These are phyloP conservation scores for Esteya vermicola DNA, from an alignment of 2,329 filamentous ascomycete species.

Conservation along the genomic window DNA sequence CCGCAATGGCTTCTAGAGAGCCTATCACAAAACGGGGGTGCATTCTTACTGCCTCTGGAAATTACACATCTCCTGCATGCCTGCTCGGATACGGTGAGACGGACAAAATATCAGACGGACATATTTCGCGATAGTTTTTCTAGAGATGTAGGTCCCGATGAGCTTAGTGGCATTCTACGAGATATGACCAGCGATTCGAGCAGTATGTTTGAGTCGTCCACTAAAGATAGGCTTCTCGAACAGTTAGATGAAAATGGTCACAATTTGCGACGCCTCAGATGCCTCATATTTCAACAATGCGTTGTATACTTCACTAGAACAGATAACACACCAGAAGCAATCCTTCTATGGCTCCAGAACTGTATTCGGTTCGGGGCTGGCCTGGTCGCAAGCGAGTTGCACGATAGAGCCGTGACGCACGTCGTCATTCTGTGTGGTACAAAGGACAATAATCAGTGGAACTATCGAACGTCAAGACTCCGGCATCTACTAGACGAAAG, in stretches of 20 bases:
- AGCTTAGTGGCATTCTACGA: conserved; percentile 26
- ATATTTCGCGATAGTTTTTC: conserved; percentile 72
- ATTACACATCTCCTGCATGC: conserved; percentile 59
- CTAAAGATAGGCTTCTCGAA: conserved; percentile 30
- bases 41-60: conserved; percentile 49
- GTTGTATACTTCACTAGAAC: conserved; percentile 24
- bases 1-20: conserved; percentile 79
- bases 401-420: conserved; percentile 52
- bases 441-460: too few relatives aligned
- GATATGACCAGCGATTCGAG: conserved; percentile 7
- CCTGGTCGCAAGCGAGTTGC: conserved; percentile 31
- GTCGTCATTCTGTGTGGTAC: too few relatives aligned
- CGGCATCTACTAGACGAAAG: too few relatives aligned
- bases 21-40: conserved; percentile 39
- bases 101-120: conserved; percentile 53
- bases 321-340: not conserved
- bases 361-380: conserved; percentile 60
- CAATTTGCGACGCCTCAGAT: conserved; percentile 32
- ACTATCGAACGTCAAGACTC: too few relatives aligned
- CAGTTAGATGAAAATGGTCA: conserved; percentile 43
- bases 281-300: conserved; percentile 37
- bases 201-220: too few relatives aligned
- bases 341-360: conserved; percentile 23
- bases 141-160: conserved; percentile 34
- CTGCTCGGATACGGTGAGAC: conserved; percentile 36